Conservation (phyloP, 495 filamentous ascomycete genomes). For the Penicillium cataractarum region DNA sequence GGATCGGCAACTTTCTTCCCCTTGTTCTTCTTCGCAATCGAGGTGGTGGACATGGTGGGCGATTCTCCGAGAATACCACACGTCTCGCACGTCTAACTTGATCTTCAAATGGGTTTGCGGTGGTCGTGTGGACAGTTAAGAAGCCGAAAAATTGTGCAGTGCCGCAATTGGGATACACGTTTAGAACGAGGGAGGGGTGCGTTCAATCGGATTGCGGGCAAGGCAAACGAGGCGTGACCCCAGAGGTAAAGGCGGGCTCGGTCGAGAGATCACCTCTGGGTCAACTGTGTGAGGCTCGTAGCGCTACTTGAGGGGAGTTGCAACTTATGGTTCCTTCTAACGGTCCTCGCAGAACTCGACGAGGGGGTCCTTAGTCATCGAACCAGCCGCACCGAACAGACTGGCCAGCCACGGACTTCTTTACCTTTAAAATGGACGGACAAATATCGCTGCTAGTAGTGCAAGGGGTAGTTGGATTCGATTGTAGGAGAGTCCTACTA, state of each 20-base stretch:
- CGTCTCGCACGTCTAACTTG: constrained; percentile 2
- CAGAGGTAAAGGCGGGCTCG: constrained; percentile 24
- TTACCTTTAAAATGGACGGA: neutral
- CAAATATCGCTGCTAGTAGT: neutral
- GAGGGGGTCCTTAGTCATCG: constrained; percentile 36
- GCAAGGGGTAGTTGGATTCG: neutral
- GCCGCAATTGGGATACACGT: constrained; percentile 18
- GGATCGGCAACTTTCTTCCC: constrained; percentile 77
- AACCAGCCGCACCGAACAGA: constrained; percentile 21
- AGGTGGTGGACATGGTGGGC: constrained; percentile 43
- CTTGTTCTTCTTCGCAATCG: constrained; percentile 67
- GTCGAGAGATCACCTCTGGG: constrained; percentile 27
- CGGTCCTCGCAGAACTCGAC: constrained; percentile 40
- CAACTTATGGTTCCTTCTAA: constrained; percentile 25
- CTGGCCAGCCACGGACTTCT: constrained; percentile 8
- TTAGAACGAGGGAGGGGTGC: constrained; percentile 7
- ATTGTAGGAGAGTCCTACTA: constrained; percentile 10
- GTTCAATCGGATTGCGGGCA: constrained; percentile 25
- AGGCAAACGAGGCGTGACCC: constrained; percentile 15
- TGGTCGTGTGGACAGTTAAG: constrained; percentile 17
- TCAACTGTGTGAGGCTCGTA: constrained; percentile 8
- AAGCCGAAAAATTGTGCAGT: constrained; percentile 31
- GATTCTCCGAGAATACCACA: neutral
- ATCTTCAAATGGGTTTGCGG: neutral
- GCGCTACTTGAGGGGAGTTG: constrained; percentile 16